These are phyloP conservation scores for Crassisporium funariophilum DNA, from an alignment of 768 basidiomycete genomes.

Conservation along the genomic window DNA sequence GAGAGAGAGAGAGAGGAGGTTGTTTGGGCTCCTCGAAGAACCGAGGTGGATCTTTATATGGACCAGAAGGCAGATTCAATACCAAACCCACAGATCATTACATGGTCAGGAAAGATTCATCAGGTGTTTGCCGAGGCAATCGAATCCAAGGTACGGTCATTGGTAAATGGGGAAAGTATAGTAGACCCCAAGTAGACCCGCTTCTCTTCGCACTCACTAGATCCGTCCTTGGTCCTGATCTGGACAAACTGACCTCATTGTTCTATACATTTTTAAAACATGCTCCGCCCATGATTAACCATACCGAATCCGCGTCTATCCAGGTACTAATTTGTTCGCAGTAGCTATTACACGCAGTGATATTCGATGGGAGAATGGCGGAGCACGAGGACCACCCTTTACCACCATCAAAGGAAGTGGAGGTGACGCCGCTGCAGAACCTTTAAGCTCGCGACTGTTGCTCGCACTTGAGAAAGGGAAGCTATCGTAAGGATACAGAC, in stretches of 20 bases:
- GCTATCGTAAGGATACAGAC: constrained; percentile 2
- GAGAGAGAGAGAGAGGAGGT: constrained; percentile 6
- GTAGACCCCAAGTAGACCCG: constrained; percentile 10
- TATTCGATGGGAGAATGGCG: too few species aligned
- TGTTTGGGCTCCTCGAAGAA: constrained; percentile 3
- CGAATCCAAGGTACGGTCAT: constrained; percentile 20
- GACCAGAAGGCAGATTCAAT: constrained; percentile 8
- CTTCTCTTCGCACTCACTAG: constrained; percentile 20
- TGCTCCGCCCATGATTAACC: constrained; percentile 20
- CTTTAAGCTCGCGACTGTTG: constrained; percentile 2
- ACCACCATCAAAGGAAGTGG: too few species aligned
- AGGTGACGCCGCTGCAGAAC: too few species aligned
- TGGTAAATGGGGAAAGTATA: constrained; percentile 16
- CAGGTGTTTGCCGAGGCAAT: constrained; percentile 30
- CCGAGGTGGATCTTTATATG: constrained; percentile 18
- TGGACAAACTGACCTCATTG: constrained; percentile 17
- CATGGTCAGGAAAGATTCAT: constrained; percentile 7
- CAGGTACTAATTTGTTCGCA: too few species aligned
- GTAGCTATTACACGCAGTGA: too few species aligned
- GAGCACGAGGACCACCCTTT: too few species aligned
- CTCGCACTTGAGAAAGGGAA: background rate
- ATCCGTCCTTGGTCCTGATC: constrained; percentile 24
- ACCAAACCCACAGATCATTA: constrained; percentile 2
- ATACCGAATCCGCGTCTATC: too few species aligned
- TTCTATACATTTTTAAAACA: constrained; percentile 9